Evolutionary conservation across 305 asterid genomes (phyloP).

Genomic region (Fraxinus albicans): DNA sequence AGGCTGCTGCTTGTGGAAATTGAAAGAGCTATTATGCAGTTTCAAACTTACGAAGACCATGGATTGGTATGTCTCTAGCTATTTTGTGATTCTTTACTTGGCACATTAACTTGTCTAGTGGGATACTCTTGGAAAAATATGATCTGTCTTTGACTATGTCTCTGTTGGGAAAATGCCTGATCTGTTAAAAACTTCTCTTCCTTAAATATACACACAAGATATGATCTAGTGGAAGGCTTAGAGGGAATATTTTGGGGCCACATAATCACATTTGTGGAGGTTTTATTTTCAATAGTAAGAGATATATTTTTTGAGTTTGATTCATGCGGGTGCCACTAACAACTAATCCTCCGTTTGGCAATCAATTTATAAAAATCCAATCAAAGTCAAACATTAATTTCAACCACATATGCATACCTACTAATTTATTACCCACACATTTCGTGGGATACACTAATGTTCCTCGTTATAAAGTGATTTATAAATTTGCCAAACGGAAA

Average conservation of each 20-base stretch:
- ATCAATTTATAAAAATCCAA: not conserved
- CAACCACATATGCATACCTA: not conserved
- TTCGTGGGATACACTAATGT: not conserved
- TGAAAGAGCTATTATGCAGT: constrained; percentile 77
- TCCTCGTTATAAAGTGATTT: not conserved
- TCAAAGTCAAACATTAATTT: not conserved
- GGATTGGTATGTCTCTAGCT: constrained; percentile 53
- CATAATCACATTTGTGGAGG: not conserved
- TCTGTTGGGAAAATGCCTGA: not conserved
- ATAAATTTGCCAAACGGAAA: not conserved
- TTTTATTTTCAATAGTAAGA: not conserved
- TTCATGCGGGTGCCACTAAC: not conserved
- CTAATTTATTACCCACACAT: not conserved
- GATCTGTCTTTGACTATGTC: not conserved
- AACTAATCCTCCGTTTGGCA: not conserved
- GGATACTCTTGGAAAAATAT: constrained; percentile 1
- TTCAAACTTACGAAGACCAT: constrained; percentile 60
- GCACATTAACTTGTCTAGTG: constrained; percentile 12
- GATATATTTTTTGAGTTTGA: not conserved
- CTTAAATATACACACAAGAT: not conserved
- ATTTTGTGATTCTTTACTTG: not conserved
- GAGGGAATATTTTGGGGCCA: not conserved
- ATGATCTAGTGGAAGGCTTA: not conserved
- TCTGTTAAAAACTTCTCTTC: not conserved
- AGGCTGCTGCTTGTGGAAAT: constrained; percentile 77